Evolutionary conservation across 805 yeast genomes (phyloP).

Genomic region (Yarrowia deformans): DNA sequence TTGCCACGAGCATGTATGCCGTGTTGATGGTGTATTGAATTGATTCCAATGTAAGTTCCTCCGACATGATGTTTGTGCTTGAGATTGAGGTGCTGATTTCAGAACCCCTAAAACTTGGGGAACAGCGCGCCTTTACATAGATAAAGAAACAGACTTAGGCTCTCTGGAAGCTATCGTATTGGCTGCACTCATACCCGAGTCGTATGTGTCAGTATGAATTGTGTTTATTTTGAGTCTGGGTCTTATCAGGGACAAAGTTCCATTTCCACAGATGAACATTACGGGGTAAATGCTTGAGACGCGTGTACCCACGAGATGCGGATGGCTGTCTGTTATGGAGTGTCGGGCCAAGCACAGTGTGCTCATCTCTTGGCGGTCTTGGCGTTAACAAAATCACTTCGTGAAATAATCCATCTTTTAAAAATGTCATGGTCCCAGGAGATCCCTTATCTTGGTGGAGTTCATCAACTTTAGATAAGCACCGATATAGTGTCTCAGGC

Average conservation of each 20-base stretch:
- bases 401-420: background rate
- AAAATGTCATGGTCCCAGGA: background rate
- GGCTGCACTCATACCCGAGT: background rate
- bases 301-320: background rate
- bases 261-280: background rate
- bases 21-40: slow-evolving; percentile 55
- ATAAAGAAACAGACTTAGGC: background rate
- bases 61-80: slow-evolving; percentile 8
- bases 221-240: slow-evolving; percentile 13
- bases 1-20: slow-evolving; percentile 70
- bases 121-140: background rate
- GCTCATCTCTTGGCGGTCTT: too few species aligned
- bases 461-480: slow-evolving; percentile 32
- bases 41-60: background rate
- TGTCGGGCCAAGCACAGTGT: background rate
- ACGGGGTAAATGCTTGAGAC: background rate
- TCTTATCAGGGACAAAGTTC: slow-evolving; percentile 30
- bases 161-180: slow-evolving; percentile 2
- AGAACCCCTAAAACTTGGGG: background rate
- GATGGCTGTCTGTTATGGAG: background rate
- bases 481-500: slow-evolving; percentile 3
- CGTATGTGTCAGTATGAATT: slow-evolving; percentile 5
- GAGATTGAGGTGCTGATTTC: too few species aligned
- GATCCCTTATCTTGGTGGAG: slow-evolving; percentile 1
- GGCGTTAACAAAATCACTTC: too few species aligned